Evolutionary conservation across 305 asterid genomes (phyloP).

Genomic region (Fraxinus sp.): DNA sequence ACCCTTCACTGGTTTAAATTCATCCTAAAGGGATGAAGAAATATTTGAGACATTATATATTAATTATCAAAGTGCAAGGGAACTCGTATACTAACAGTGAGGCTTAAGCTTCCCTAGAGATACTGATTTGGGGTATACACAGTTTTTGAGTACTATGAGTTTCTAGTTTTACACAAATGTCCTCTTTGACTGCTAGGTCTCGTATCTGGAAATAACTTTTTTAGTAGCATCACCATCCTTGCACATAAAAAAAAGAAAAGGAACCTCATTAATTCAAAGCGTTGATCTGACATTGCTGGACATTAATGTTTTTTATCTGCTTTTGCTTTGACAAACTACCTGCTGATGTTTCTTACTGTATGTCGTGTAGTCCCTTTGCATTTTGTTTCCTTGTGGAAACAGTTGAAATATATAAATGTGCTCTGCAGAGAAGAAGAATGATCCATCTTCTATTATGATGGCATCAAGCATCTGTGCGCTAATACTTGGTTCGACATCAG

Average conservation of each 20-base stretch:
- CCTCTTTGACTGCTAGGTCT: not conserved
- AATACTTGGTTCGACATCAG: constrained; percentile 67
- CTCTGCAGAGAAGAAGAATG: constrained; percentile 41
- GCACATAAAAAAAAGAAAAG: not conserved
- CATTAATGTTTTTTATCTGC: not conserved
- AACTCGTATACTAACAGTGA: not conserved
- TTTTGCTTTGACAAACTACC: constrained; percentile 3
- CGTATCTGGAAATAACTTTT: not conserved
- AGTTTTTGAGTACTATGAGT: not conserved
- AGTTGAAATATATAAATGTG: constrained; percentile 18
- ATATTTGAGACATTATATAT: not conserved
- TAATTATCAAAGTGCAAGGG: not conserved
- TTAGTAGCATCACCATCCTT: not conserved
- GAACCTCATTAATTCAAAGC: not conserved
- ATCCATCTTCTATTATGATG: constrained; percentile 58
- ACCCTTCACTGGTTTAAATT: not conserved
- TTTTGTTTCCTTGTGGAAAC: constrained; percentile 14
- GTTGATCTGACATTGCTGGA: not conserved
- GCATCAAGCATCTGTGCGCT: constrained; percentile 78
- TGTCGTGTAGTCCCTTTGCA: not conserved
- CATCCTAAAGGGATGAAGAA: not conserved
- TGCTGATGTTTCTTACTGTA: constrained; percentile 7
- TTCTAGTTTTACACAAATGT: not conserved
- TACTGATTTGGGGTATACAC: not conserved
- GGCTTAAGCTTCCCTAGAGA: not conserved